Base-by-base conservation (phyloP, 2,329 filamentous ascomycete genomes). In the Penicillium sp. region DNA sequence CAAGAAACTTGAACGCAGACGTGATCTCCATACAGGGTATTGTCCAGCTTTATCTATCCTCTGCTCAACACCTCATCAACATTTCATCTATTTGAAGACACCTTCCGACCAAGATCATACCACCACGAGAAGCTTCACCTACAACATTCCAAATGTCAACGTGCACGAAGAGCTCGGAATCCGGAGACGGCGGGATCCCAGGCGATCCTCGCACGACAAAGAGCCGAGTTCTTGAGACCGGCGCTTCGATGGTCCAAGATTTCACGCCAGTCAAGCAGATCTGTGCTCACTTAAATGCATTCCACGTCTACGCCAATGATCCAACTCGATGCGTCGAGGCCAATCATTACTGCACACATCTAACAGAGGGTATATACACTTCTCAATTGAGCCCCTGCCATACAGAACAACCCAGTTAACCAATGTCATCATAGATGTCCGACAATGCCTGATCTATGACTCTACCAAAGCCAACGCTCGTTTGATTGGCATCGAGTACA, bases 361-460 rank as follows among this genome's bases (percentile, higher is more conserved):
- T 93, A 3, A 89, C 80, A 53, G 78, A 84, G 61, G 75, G 75
- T 78, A 54, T 42, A 55, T 18, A 20, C 15, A 18, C 15, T 12
- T 12, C 33, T 10, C 5, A 37, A 5, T 37, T 18, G 20, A 10
- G 15, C 5, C 10, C 2, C n/a, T 20, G 4, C 4, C 6, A 20
- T 20, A 5, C 33, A 5, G 3, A 39, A 0, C 28, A 24, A 27
- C 10, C 31, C 35, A 6, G 20, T 24, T 20, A 24, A 24, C 4
- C 6, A 13, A 8, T 23, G 20, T 39, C 31, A 29, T 8, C 4
- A 3, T 33, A 74, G 88, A 93, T 54, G 78, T 95, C 49, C 81
- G 89, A 3, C 89, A 95, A 75, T 95, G 89, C 67, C 81, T 95
- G 27, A 80, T 95, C 54, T 95, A 93, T 72, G 89, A 95, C 69